These are phyloP conservation scores for Pseudoperonospora humuli DNA, from an alignment of 352 stramenopile genomes.

Conservation along the genomic window DNA sequence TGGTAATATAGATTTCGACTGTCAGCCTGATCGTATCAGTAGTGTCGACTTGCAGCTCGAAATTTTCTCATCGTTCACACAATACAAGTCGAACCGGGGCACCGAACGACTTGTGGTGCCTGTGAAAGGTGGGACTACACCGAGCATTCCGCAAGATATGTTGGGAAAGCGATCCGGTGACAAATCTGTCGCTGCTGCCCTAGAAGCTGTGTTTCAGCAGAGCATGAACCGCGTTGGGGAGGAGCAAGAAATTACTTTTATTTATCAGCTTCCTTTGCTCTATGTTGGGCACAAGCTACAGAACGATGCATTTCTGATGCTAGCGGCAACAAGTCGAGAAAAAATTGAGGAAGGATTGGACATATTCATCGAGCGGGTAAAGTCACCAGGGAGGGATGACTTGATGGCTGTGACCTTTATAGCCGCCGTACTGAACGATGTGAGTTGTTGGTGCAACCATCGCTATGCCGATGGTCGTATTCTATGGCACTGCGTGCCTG, in stretches of 20 bases:
- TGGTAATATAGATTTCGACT: conserved; percentile 22
- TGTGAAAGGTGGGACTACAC: conserved; percentile 16
- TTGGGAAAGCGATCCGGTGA: conserved; percentile 27
- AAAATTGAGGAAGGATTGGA: conserved; percentile 45
- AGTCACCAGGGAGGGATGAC: conserved; percentile 46
- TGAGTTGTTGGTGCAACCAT: conserved; percentile 50
- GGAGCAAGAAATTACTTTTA: conserved; percentile 46
- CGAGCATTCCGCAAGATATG: conserved; percentile 32
- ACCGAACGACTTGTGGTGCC: conserved; percentile 31
- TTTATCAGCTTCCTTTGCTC: conserved; percentile 44
- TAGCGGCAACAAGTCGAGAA: conserved; percentile 24
- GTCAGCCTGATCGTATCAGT: conserved; percentile 30
- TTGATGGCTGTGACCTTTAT: conserved; percentile 63
- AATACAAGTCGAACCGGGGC: conserved; percentile 37
- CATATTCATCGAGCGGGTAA: conserved; percentile 52
- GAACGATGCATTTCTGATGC: conserved; percentile 29
- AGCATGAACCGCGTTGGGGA: conserved; percentile 30
- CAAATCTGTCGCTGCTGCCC: conserved; percentile 24
- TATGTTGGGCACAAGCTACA: conserved; percentile 47
- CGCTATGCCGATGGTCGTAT: conserved; percentile 30
- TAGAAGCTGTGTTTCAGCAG: conserved; percentile 47
- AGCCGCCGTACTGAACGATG: conserved; percentile 54
- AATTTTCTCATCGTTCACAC: conserved; percentile 39
- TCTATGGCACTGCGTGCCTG: conserved; percentile 71
- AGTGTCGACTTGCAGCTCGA: conserved; percentile 39